phyloP scores from a whole-genome alignment of 257 asterid species.

The Voacanga thouarsii region DNA sequence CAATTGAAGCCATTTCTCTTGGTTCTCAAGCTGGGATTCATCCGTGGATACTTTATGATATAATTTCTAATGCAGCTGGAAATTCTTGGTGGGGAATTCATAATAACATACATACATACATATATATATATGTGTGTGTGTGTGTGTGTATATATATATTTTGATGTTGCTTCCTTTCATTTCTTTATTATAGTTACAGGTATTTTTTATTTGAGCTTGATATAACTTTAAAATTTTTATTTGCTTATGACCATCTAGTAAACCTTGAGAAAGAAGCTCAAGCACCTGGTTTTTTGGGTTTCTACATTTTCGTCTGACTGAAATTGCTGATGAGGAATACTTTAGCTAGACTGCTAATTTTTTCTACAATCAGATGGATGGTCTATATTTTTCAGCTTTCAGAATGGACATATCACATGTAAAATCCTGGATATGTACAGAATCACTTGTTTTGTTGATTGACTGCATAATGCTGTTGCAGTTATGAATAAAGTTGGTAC shows the following conservation, averaged over 20 bases:
- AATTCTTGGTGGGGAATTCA: constrained; percentile 64
- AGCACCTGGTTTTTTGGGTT: background rate
- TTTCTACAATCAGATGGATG: background rate
- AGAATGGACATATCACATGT: background rate
- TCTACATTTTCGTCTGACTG: background rate
- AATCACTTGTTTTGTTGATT: background rate
- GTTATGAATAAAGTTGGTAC: background rate
- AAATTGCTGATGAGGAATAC: background rate
- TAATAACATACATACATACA: too few species aligned
- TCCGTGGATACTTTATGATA: constrained; percentile 86
- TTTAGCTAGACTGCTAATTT: background rate
- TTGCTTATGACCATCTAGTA: background rate
- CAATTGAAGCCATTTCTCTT: constrained; percentile 89
- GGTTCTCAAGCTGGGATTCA: constrained; percentile 90
- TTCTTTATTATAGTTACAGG: constrained; percentile 2
- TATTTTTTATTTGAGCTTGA: background rate
- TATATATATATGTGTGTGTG: too few species aligned
- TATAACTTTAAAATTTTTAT: background rate
- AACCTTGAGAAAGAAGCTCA: background rate
- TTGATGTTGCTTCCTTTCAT: background rate
- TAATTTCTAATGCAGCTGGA: constrained; percentile 97
- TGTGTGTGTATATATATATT: too few species aligned
- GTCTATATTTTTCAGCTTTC: too few species aligned
- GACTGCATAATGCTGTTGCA: background rate
- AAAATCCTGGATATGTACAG: background rate